These are phyloP conservation scores for Trichosporon faecale DNA, from an alignment of 1,284 basidiomycete species.

Conservation along the genomic window DNA sequence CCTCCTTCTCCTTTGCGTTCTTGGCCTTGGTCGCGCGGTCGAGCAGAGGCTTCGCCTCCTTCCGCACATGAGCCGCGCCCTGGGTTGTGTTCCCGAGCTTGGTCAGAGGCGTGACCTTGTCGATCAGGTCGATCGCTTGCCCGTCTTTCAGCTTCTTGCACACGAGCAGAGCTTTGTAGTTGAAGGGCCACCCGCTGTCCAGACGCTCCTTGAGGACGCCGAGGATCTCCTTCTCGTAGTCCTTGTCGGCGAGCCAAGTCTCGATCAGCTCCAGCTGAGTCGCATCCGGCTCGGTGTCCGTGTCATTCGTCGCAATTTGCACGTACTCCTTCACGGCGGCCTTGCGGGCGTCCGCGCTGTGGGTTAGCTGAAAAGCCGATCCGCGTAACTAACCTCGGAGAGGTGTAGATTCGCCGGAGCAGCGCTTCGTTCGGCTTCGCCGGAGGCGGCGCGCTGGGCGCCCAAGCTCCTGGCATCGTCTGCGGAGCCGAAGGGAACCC, in stretches of 20 bases:
- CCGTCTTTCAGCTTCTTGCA: constrained; percentile 29
- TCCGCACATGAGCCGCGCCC: constrained; percentile 35
- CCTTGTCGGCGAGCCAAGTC: constrained; percentile 19
- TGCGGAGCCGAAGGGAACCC: neutral
- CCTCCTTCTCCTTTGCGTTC: constrained; percentile 32
- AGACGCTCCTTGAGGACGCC: constrained; percentile 39
- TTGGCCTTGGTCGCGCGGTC: constrained; percentile 30
- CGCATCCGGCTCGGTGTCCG: neutral
- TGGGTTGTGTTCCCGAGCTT: constrained; percentile 26
- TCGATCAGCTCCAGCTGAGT: constrained; percentile 10
- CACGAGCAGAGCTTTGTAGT: constrained; percentile 45
- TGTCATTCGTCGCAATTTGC: constrained; percentile 33
- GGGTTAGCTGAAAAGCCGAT: neutral
- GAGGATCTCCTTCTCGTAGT: constrained; percentile 38
- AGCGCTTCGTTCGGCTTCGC: neutral
- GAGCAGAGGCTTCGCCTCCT: constrained; percentile 34
- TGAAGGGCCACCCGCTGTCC: constrained; percentile 44
- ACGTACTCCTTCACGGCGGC: constrained; percentile 34
- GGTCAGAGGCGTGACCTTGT: constrained; percentile 31
- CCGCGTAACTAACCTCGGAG: neutral
- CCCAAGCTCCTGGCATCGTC: constrained; percentile 1
- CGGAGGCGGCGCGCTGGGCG: neutral
- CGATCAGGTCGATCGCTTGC: constrained; percentile 29
- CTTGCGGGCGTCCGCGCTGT: constrained; percentile 26
- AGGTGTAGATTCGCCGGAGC: neutral